Conservation (phyloP, 305 asterid genomes). For the Caryopteris hybrid region DNA sequence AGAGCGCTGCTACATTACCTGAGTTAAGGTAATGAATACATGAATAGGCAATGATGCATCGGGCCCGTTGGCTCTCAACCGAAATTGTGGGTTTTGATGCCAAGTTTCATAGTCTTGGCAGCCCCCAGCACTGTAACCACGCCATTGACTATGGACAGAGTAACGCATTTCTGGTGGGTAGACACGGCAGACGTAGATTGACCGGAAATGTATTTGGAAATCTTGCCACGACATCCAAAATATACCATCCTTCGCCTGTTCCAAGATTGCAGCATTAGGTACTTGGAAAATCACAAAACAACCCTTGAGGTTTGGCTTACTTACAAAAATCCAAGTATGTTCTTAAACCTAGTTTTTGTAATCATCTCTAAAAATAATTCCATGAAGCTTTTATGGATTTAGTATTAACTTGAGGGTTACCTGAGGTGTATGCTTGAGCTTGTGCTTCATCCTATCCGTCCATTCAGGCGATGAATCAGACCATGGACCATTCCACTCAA, state of each 20-base stretch:
- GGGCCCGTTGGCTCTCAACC: conserved; percentile 87
- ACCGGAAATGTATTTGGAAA: conserved; percentile 94
- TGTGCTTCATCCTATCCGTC: conserved; percentile 99
- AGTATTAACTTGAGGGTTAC: conserved; percentile 34
- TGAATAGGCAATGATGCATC: conserved; percentile 96
- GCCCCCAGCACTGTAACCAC: conserved; percentile 97
- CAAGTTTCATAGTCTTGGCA: conserved; percentile 99
- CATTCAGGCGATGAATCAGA: conserved; percentile 96
- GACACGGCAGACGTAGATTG: conserved; percentile 96
- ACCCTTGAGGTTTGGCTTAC: no score
- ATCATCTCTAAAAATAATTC: no score
- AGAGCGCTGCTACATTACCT: conserved; percentile 34
- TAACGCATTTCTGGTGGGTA: conserved; percentile 98
- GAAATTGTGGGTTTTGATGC: conserved; percentile 99
- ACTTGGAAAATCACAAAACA: not conserved
- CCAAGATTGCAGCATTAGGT: conserved; percentile 2
- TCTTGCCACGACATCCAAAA: conserved; percentile 99
- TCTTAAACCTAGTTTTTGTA: no score
- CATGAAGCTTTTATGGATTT: not conserved
- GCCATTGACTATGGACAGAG: conserved; percentile 96
- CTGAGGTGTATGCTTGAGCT: conserved; percentile 95
- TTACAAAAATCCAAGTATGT: no score
- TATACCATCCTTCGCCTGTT: conserved; percentile 94
- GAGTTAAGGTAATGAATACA: conserved; percentile 92
- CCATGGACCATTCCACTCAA: conserved; percentile 99